Evolutionary conservation across 2,329 filamentous ascomycete genomes (phyloP), one percentile per base, ranked within the genome.

Genomic region (Trichoderma arundinaceum): DNA sequence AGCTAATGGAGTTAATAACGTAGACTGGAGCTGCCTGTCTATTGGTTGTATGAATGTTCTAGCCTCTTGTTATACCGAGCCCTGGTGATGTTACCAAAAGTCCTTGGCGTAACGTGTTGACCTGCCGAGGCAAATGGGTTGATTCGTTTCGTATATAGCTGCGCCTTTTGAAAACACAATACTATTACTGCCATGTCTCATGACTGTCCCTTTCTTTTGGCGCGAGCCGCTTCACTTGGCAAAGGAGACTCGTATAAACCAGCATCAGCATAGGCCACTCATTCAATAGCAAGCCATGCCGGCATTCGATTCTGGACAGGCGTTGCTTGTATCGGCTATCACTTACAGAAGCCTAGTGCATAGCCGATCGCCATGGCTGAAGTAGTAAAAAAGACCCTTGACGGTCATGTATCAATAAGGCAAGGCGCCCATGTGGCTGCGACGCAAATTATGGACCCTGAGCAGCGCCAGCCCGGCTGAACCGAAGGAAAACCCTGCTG

Each of bases 401-500:
- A 63, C 22, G 48, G 54, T 15, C 33, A n/a, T 15, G 19, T 28
- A 35, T 53, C 7, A 54, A 63, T 54, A 13, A 46, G 60, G 60
- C 49, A 52, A 54, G 39, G 60, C 17, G 60, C 38, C 53, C 49
- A 63, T 59, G 41, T 59, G 56, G 56, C 43, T 35, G 13, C 43
- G 32, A 48, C 39, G n/a, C 33, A 41, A 46, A 54, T 28, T 54
- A 63, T 63, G 49, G 60, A 63, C 8, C 59, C 59, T 35, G 54
- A 44, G 39, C 22, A 4, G 54, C 41, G 54, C 39, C 41, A 58
- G 39, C 41, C 56, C 60, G 60, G 60, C 39, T 7, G 49, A 46
- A 63, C 60, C 60, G 49, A 63, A 46, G 5, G 5, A 49, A 22
- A n/a, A 60, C 35, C 57, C 57, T 60, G 57, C 58, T 33, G 22